phyloP scores from a whole-genome alignment of 768 basidiomycete species.

The Lactarius trivialis region DNA sequence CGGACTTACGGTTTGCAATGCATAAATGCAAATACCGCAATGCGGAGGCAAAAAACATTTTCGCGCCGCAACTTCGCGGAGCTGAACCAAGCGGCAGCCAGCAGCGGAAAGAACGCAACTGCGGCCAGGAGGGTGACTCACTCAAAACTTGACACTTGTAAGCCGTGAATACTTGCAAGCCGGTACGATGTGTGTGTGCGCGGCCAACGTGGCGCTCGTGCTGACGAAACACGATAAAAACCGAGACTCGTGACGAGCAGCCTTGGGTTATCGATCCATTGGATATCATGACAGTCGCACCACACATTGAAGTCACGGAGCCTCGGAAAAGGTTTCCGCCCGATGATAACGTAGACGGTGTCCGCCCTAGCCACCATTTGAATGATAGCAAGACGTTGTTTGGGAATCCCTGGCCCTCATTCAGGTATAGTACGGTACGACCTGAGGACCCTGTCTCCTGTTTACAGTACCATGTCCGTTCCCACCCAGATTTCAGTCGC shows the following conservation, averaged over 20 bases:
- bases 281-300: conserved; percentile 6
- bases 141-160: too few relatives aligned
- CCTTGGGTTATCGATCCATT: background rate
- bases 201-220: background rate
- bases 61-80: too few relatives aligned
- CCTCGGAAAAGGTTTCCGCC: conserved; percentile 15
- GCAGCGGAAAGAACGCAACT: too few relatives aligned
- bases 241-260: background rate
- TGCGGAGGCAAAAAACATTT: too few relatives aligned
- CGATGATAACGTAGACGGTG: conserved; percentile 1
- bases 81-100: too few relatives aligned
- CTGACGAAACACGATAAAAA: background rate
- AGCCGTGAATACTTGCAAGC: background rate
- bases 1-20: too few relatives aligned
- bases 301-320: conserved; percentile 17
- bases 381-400: conserved; percentile 16
- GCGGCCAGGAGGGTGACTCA: too few relatives aligned
- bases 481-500: conserved; percentile 12
- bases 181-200: background rate
- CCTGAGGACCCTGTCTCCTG: background rate
- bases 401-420: conserved; percentile 22
- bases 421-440: conserved; percentile 11
- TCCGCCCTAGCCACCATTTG: conserved; percentile 16
- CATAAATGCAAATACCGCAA: too few relatives aligned
- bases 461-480: background rate